Percentiles rank a stretch among this genome's conserved stretches.
Evolutionary conservation across 2,329 filamentous ascomycete genomes (phyloP).

Genomic region (Ophiostoma sp.): DNA sequence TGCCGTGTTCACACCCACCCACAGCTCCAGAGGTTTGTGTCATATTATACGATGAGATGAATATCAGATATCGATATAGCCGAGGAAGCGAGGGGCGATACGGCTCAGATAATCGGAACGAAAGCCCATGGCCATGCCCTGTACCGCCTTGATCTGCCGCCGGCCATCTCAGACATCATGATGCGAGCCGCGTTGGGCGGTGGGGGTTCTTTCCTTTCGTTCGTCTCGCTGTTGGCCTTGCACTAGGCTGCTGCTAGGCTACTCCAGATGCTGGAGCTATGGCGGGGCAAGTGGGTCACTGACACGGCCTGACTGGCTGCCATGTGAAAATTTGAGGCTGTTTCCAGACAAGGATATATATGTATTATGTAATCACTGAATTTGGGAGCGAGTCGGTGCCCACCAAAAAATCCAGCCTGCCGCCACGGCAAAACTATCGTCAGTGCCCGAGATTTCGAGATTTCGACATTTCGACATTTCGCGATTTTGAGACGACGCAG

Average conservation of each 20-base stretch:
- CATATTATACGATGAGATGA: too few species aligned
- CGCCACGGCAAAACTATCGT: background rate
- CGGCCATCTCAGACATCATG: background rate
- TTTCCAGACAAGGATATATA: background rate
- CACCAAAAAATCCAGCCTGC: constrained; percentile 13
- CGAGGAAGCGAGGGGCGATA: too few species aligned
- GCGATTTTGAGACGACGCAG: background rate
- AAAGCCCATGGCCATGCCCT: too few species aligned
- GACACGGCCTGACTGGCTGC: constrained; percentile 11
- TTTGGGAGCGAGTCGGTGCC: background rate
- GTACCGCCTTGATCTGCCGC: background rate
- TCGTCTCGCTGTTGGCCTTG: too few species aligned
- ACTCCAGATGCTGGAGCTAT: constrained; percentile 8
- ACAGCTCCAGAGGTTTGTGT: too few species aligned
- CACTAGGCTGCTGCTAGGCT: too few species aligned
- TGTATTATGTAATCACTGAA: background rate
- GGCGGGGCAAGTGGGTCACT: constrained; percentile 22
- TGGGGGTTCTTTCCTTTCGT: background rate
- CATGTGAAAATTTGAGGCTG: constrained; percentile 18
- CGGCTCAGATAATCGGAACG: too few species aligned
- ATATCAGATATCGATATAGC: too few species aligned
- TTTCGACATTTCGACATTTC: background rate
- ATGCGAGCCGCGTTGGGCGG: constrained; percentile 19
- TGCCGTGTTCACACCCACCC: too few species aligned
- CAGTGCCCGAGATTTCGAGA: background rate